These are phyloP conservation scores for Sporothrix dimorphospora DNA, from an alignment of 2,329 filamentous ascomycete genomes.

Conservation along the genomic window DNA sequence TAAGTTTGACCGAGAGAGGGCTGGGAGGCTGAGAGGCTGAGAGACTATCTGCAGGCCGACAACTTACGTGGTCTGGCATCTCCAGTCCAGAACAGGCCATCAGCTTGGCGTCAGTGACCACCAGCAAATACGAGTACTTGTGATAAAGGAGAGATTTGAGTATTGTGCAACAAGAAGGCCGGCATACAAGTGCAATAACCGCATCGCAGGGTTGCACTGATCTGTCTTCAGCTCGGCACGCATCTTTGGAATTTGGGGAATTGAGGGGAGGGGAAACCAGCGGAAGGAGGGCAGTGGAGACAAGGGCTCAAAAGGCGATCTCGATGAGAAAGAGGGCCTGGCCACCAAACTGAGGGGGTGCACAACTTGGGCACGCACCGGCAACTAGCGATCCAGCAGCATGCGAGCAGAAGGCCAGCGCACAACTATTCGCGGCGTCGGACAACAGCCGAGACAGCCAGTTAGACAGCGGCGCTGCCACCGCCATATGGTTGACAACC, in stretches of 20 bases:
- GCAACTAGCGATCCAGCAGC: background rate
- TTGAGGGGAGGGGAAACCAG: background rate
- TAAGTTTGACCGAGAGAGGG: too few relatives aligned
- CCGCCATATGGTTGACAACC: background rate
- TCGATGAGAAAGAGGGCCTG: constrained; percentile 10
- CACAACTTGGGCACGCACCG: too few relatives aligned
- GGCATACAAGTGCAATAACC: background rate
- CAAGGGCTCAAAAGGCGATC: constrained; percentile 3
- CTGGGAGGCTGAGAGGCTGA: too few relatives aligned
- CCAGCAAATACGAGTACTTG: background rate
- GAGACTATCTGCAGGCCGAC: background rate
- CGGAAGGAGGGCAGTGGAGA: background rate
- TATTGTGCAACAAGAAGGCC: too few relatives aligned
- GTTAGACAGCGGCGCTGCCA: background rate
- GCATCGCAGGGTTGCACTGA: background rate
- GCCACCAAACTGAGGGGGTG: background rate
- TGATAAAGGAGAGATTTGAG: background rate
- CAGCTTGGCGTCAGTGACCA: background rate
- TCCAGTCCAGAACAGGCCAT: background rate
- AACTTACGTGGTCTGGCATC: background rate
- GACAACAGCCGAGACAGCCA: constrained; percentile 8
- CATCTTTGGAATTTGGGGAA: background rate
- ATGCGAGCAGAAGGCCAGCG: background rate
- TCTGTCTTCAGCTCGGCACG: background rate
- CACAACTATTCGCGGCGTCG: background rate